Percentiles rank a stretch among this genome's conserved stretches.
phyloP scores from a whole-genome alignment of 1,284 basidiomycete genomes.

The Mrakiaceae sp. region DNA sequence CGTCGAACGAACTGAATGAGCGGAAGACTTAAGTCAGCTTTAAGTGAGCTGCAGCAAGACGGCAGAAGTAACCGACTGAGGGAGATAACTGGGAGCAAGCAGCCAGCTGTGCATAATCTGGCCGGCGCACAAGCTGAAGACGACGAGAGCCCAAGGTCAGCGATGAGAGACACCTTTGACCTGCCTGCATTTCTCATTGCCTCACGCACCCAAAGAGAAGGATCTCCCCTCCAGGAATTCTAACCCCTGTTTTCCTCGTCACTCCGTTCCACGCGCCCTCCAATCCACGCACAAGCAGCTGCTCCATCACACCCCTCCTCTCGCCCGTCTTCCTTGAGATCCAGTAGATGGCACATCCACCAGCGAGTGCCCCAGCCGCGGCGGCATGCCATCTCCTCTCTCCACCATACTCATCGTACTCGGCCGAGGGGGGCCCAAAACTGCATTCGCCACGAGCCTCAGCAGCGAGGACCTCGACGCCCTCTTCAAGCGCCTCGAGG shows the following conservation, averaged over 20 bases:
- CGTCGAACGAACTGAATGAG: neutral
- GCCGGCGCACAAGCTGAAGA: slow-evolving; percentile 72
- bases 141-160: slow-evolving; percentile 32
- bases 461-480: slow-evolving; percentile 30
- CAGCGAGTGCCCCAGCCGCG: slow-evolving; percentile 66
- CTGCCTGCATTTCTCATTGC: neutral
- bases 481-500: slow-evolving; percentile 20
- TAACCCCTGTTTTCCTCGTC: slow-evolving; percentile 39
- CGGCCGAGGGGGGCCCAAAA: slow-evolving; percentile 16
- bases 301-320: slow-evolving; percentile 30
- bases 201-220: slow-evolving; percentile 13
- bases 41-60: slow-evolving; percentile 62
- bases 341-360: slow-evolving; percentile 64
- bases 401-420: slow-evolving; percentile 45
- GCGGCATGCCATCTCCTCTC: slow-evolving; percentile 71
- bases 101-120: slow-evolving; percentile 84
- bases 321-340: slow-evolving; percentile 55
- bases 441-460: neutral
- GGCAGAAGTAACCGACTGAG: neutral
- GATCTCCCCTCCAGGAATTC: slow-evolving; percentile 73
- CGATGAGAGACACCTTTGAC: neutral
- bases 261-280: slow-evolving; percentile 39
- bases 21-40: slow-evolving; percentile 61
- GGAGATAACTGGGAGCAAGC: slow-evolving; percentile 45
- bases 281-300: slow-evolving; percentile 36